phyloP scores from a whole-genome alignment of 345 rosid species.

The Linum usitatissimum region DNA sequence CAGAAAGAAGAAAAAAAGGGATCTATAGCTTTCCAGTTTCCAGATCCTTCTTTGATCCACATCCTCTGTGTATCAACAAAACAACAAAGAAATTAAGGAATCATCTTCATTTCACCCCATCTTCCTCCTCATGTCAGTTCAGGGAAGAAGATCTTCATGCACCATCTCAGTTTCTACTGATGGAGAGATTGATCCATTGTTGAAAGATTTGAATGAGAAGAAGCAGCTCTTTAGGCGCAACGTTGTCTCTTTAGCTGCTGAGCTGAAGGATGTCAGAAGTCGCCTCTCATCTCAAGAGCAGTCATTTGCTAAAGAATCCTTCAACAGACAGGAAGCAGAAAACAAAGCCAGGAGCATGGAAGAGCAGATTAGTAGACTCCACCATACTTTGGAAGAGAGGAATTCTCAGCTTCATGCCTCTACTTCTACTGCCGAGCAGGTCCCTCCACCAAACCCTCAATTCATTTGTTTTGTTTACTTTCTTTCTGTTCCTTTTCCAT shows the following conservation, averaged over 20 bases:
- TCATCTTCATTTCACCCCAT: not conserved
- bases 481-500: not conserved
- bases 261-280: slow-evolving; percentile 64
- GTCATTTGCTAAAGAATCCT: slow-evolving; percentile 54
- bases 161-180: slow-evolving; percentile 6
- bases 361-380: slow-evolving; percentile 38
- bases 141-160: slow-evolving; percentile 18
- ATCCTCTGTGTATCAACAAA: not conserved
- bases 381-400: slow-evolving; percentile 44
- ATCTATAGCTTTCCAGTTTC: no score
- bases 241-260: slow-evolving; percentile 78
- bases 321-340: slow-evolving; percentile 80
- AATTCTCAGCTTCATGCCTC: slow-evolving; percentile 54
- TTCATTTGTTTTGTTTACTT: not conserved
- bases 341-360: slow-evolving; percentile 59
- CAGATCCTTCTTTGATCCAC: not conserved
- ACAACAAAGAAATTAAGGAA: not conserved
- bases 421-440: slow-evolving; percentile 64
- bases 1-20: not conserved
- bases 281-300: slow-evolving; percentile 64
- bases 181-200: slow-evolving; percentile 58
- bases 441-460: slow-evolving; percentile 13
- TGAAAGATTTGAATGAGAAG: slow-evolving; percentile 87
- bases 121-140: slow-evolving; percentile 28
- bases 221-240: slow-evolving; percentile 72